Evolutionary conservation across 352 stramenopile species (phyloP), one percentile per base, ranked within the genome.

Genomic region (Globisporangium cylindrosporum): DNA sequence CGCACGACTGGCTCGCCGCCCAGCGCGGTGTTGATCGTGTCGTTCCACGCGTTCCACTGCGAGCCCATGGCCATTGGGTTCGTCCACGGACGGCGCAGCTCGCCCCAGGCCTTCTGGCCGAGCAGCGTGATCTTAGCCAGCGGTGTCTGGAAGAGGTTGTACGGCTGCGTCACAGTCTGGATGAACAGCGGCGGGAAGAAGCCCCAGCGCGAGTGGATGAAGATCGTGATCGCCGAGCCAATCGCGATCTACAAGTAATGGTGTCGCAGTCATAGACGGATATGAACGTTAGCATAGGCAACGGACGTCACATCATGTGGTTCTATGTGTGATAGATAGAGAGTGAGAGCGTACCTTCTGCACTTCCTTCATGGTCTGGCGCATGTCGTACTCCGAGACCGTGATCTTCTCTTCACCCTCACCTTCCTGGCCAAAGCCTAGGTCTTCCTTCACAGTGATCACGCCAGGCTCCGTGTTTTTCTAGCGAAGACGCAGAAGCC

Each of bases 171-270:
- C 62, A 93, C 77, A 36, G 79, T 77, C 76, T 92, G 85, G 71
- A 95, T 92, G 67, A 95, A 69, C 14, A 95, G 78, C 46, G 87
- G 87, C 22, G 87, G 87, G 73, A 91, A 92, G 72, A 93, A 93
- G 59, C 82, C 81, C 81, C 79, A 95, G 67, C 91, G 86, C 72
- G 78, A 88, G 77, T 93, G 85, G 49, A 93, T 69, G 54, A 95
- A 80, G 53, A 87, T 56, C 58, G 87, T 90, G 68, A 95, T 75
- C 15, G 73, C 53, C 29, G 85, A 79, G 62, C 85, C 84, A 22
- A 95, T 72, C 41, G 69, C 80, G 63, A 90, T 86, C 86, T 92
- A 27, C 1, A 41, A 20, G 8, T 6, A 25, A 46, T 43, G 15
- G 9, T 7, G 1, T 4, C 29, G 36, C 25, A 15, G 41, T 15